Evolutionary conservation across 1,284 basidiomycete genomes (phyloP).

Genomic region (Chalciporus sp.): DNA sequence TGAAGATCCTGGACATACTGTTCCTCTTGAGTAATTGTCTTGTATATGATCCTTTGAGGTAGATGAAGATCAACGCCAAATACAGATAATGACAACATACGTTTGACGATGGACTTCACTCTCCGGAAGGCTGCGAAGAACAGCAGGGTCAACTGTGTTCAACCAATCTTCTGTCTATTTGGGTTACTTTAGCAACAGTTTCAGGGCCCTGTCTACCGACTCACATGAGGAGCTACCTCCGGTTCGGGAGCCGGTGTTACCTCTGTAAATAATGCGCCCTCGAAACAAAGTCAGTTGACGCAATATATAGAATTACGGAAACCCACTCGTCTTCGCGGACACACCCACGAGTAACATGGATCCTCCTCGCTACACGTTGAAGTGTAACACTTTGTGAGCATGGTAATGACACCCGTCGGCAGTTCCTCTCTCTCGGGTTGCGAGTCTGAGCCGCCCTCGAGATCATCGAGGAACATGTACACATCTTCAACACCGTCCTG

Average conservation of each 20-base stretch:
- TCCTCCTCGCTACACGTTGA: constrained; percentile 75
- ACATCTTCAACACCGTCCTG: constrained; percentile 94
- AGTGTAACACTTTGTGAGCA: constrained; percentile 83
- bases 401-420: constrained; percentile 82
- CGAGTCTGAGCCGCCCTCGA: constrained; percentile 63
- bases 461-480: constrained; percentile 94
- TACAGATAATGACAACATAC: constrained; percentile 39
- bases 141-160: constrained; percentile 65
- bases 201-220: constrained; percentile 7
- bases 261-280: constrained; percentile 30
- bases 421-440: constrained; percentile 72
- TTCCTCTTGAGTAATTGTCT: constrained; percentile 89
- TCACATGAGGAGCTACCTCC: constrained; percentile 29
- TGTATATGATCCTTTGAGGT: constrained; percentile 77
- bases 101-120: constrained; percentile 86
- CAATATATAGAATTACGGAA: background rate
- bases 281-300: constrained; percentile 15
- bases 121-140: constrained; percentile 70
- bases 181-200: constrained; percentile 22
- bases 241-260: constrained; percentile 23
- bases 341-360: constrained; percentile 73
- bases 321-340: constrained; percentile 63
- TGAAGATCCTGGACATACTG: constrained; percentile 91
- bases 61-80: background rate
- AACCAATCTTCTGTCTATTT: constrained; percentile 70